These are phyloP conservation scores for Botryobasidium botryosum DNA, from an alignment of 768 basidiomycete species.

Conservation along the genomic window DNA sequence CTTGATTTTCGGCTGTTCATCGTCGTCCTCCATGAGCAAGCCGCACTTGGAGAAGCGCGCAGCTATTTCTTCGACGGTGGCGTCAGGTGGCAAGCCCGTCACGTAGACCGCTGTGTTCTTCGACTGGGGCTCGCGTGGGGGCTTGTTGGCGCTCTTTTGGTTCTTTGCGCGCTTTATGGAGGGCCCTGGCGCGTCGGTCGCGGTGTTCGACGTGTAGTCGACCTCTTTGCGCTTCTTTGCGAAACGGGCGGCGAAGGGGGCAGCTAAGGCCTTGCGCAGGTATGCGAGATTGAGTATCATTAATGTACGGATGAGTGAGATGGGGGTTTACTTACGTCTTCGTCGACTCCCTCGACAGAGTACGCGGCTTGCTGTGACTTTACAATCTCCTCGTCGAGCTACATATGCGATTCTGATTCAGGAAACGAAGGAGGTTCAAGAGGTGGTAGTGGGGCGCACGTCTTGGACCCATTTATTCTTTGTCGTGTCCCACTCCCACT, in stretches of 20 bases:
- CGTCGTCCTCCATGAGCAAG: conserved; percentile 79
- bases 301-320: conserved; percentile 1
- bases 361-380: conserved; percentile 92
- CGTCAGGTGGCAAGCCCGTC: conserved; percentile 60
- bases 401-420: not conserved
- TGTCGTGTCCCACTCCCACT: conserved; percentile 69
- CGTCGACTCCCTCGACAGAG: conserved; percentile 82
- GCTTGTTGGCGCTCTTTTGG: conserved; percentile 31
- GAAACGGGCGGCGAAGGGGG: conserved; percentile 44
- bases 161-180: conserved; percentile 56
- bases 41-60: conserved; percentile 85
- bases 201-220: conserved; percentile 49
- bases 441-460: conserved; percentile 31
- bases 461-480: conserved; percentile 72
- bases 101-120: conserved; percentile 92
- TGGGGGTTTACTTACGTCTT: conserved; percentile 45
- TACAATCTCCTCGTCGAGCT: conserved; percentile 80
- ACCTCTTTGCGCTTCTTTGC: conserved; percentile 50
- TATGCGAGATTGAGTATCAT: conserved; percentile 9
- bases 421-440: not conserved
- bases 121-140: conserved; percentile 30
- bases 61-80: conserved; percentile 57
- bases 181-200: conserved; percentile 28
- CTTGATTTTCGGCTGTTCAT: conserved; percentile 88
- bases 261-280: conserved; percentile 56